Base-by-base conservation (phyloP, 768 basidiomycete genomes). In the Mycena alexandri region DNA sequence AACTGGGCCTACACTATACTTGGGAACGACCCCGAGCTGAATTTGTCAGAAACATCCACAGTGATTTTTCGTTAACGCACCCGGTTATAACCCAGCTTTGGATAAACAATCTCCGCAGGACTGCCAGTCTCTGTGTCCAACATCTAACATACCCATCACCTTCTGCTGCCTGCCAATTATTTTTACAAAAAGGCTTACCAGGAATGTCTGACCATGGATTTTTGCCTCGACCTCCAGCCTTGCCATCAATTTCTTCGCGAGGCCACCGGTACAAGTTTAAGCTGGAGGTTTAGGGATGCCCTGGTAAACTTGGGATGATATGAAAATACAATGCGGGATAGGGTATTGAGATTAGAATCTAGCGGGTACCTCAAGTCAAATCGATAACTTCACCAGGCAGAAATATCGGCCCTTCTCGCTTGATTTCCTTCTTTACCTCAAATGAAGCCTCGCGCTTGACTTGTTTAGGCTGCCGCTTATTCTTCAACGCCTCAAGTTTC, bases 381-480 rank as follows among this genome's bases (percentile, higher is more conserved):
- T 68, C 67, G 19, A 68, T 63, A 22, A 68, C 46, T 36, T 68
- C 67, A 9, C 67, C 67, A 2, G 61, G 51, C 19, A 21, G 47
- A 21, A 68, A 63, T 17, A 38, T 25, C 8, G 44, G 44, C 2
- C 19, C 44, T 21, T 62, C 65, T 7, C 41, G 41, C 47, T 67
- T 67, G 24, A 61, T 52, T 43, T 67, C 66, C 61, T 53, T 62
- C 61, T 67, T 67, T 13, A 67, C 61, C 6, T 44, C 38, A 6
- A 34, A 21, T 21, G 53, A 47, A 3, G 38, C 11, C 36, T 68
- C 66, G 22, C 24, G 25, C n/a, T 63, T 63, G 38, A 63, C 56
- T 19, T 21, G 46, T 24, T 44, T 61, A 5, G 19, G 25, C 16
- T 48, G 53, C 12, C 50, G n/a, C n/a, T 63, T 63, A 6, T 68